A percentile compares a stretch with the other conserved stretches of the same genome.
phyloP scores from a whole-genome alignment of 2,329 filamentous ascomycete species.

The Hypocrella siamensis region DNA sequence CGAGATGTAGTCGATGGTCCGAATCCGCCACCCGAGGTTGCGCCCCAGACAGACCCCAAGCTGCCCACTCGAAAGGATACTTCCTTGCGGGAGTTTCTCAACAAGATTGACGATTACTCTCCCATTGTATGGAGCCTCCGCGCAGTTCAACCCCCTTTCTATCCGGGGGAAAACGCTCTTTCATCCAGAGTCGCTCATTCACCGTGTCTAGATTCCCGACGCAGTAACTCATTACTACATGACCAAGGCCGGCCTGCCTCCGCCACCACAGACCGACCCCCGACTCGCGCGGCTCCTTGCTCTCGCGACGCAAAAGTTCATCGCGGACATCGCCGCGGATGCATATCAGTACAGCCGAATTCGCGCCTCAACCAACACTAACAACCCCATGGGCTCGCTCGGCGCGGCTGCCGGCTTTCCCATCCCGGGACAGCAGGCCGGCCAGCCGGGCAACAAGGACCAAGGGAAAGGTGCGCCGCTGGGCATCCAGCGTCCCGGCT shows the following conservation, averaged over 20 bases:
- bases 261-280: conserved; percentile 77
- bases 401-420: conserved; percentile 59
- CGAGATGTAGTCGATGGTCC: conserved; percentile 3
- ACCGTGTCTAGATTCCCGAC: conserved; percentile 67
- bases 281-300: conserved; percentile 86
- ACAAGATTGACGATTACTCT: conserved; percentile 96
- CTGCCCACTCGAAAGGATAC: conserved; percentile 78
- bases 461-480: conserved; percentile 43
- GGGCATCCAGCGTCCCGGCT: conserved; percentile 64
- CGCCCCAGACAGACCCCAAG: conserved; percentile 39
- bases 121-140: conserved; percentile 57
- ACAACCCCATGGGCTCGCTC: conserved; percentile 81
- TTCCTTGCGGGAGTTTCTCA: conserved; percentile 79
- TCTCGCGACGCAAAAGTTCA: conserved; percentile 97
- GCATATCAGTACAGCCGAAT: conserved; percentile 97
- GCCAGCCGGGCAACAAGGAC: conserved; percentile 38
- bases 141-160: too few relatives aligned
- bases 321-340: conserved; percentile 92
- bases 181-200: too few relatives aligned
- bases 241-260: conserved; percentile 84
- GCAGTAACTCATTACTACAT: conserved; percentile 97
- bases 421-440: conserved; percentile 45
- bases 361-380: conserved; percentile 70
- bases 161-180: too few relatives aligned
- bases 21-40: conserved; percentile 24